Base-by-base conservation (phyloP, 495 filamentous ascomycete genomes). In the Aspergillus cavernicola region DNA sequence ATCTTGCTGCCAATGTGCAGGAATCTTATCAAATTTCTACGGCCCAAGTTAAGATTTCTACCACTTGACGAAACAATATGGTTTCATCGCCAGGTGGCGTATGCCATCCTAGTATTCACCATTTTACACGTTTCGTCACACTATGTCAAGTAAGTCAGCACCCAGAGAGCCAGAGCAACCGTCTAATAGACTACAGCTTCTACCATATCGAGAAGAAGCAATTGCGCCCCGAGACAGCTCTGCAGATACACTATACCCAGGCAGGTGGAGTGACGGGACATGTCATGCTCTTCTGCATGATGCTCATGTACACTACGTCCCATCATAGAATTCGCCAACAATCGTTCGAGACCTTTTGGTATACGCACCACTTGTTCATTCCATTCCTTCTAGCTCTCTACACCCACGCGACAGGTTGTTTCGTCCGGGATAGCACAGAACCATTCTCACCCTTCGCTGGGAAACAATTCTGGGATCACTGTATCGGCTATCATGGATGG, bases 311-410 rank as follows among this genome's bases (percentile, higher is more conserved):
- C 69, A 99, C 93, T 16, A 96, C 95, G 7, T 87, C 93, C 4
- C 93, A 99, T 63, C 79, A 85, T 59, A 87, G 87, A 58, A 97
- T 99, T 60, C 87, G 93, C 44, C 90, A 97, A 66, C 93, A 99
- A 64, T 95, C 88, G 2, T 99, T 88, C 68, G 93, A 99, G 70
- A 92, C 92, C 1, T 99, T 99, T 65, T 97, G 92, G 93, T 99
- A 99, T 70, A 96, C 89, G 10, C 93, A 99, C 68, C 95, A 99
- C 58, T 81, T 99, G 9, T 97, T 97, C 65, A 87, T 99, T 56
- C 92, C 95, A 12, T 99, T 99, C 72, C 73, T 97, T 64, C 79
- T 99, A 35, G 90, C 79, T 15, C 81, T 97, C 39, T 99, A 99
- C 61, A 97, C 93, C 22, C 93, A 99, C 69, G 91, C 93, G 9